Percentiles rank a stretch among this genome's conserved stretches.
These are phyloP conservation scores for Boletus hoseneyae DNA, from an alignment of 1,284 basidiomycete genomes.

Conservation along the genomic window DNA sequence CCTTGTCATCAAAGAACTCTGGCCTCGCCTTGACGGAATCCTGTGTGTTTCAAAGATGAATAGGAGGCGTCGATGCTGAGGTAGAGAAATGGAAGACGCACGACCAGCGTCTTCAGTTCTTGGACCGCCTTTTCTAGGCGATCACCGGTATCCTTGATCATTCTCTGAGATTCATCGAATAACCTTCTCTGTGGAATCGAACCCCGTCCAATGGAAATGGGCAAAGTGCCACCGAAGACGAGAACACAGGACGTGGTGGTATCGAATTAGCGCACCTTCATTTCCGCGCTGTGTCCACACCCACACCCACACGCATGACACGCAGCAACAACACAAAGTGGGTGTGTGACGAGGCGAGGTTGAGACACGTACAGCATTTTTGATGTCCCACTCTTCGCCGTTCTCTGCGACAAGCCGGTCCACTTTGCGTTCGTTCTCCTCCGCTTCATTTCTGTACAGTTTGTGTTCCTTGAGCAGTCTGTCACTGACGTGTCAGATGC, in stretches of 20 bases:
- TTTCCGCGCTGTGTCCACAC: conserved; percentile 31
- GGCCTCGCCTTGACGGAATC: conserved; percentile 49
- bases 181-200: conserved; percentile 55
- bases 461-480: conserved; percentile 71
- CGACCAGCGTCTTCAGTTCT: conserved; percentile 68
- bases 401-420: conserved; percentile 62
- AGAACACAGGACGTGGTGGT: neutral
- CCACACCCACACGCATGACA: conserved; percentile 8
- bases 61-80: conserved; percentile 6
- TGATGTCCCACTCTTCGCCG: conserved; percentile 76
- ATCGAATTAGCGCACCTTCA: conserved; percentile 27
- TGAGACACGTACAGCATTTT: conserved; percentile 64
- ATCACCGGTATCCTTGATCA: conserved; percentile 67
- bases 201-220: conserved; percentile 2
- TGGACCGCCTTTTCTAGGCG: conserved; percentile 60
- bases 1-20: conserved; percentile 48
- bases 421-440: conserved; percentile 54
- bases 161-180: conserved; percentile 76
- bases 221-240: conserved; percentile 14
- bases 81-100: conserved; percentile 42
- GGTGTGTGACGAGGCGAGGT: conserved; percentile 2
- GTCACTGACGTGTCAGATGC: conserved; percentile 35
- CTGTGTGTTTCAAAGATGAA: conserved; percentile 17
- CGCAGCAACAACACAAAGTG: conserved; percentile 7
- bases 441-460: conserved; percentile 68